A percentile compares a stretch with the other conserved stretches of the same genome.
phyloP scores from a whole-genome alignment of 441 rosid species.

The Pelargonium myrrhifolium region DNA sequence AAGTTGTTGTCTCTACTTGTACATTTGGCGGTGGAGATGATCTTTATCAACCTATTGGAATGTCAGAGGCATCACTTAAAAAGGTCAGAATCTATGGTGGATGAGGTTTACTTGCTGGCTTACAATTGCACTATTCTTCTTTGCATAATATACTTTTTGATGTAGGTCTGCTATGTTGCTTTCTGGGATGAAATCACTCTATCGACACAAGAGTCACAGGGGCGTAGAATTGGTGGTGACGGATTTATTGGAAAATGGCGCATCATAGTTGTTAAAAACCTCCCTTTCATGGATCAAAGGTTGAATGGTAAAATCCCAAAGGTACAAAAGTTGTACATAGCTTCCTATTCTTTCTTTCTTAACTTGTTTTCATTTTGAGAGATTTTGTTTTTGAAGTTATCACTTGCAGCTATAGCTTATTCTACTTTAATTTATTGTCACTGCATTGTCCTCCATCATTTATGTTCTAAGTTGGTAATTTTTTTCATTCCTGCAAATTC shows the following conservation, averaged over 20 bases:
- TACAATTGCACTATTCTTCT: constrained; percentile 9
- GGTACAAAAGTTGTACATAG: constrained; percentile 33
- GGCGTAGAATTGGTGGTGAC: constrained; percentile 48
- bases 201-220: constrained; percentile 63
- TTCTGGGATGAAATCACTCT: constrained; percentile 93
- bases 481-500: background rate
- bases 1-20: constrained; percentile 78
- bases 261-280: constrained; percentile 67
- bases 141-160: constrained; percentile 18
- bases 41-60: constrained; percentile 92
- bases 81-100: constrained; percentile 44
- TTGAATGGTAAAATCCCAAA: constrained; percentile 96
- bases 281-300: constrained; percentile 84
- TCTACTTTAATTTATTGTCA: too few relatives aligned
- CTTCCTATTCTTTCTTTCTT: background rate
- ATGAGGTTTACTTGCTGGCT: constrained; percentile 13
- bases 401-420: background rate
- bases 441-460: background rate
- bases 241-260: constrained; percentile 82
- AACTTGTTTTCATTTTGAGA: background rate
- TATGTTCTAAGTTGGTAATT: background rate
- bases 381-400: background rate
- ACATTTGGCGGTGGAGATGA: constrained; percentile 98
- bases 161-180: constrained; percentile 91
- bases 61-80: constrained; percentile 50